Evolutionary conservation across 1,284 basidiomycete species (phyloP).

Genomic region (Trametes hirsuta): DNA sequence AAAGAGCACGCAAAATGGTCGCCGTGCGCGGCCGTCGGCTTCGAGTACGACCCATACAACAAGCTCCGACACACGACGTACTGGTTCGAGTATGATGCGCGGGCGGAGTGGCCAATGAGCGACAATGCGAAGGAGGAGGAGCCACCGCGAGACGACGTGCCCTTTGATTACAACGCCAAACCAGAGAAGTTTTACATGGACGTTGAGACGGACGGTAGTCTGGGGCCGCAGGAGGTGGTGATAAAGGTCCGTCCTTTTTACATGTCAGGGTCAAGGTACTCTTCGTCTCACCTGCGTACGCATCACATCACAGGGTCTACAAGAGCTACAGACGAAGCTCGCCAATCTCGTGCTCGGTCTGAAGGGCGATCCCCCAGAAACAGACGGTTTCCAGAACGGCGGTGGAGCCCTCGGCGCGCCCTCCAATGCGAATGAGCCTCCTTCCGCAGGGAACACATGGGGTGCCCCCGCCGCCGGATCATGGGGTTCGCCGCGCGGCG

Average conservation of each 20-base stretch:
- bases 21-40: constrained; percentile 92
- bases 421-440: constrained; percentile 27
- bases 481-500: constrained; percentile 21
- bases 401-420: constrained; percentile 14
- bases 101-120: constrained; percentile 83
- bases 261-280: not conserved
- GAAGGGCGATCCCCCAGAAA: constrained; percentile 60
- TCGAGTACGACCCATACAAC: constrained; percentile 99
- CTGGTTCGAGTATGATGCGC: constrained; percentile 89
- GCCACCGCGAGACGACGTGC: constrained; percentile 74
- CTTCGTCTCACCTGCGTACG: not conserved
- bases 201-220: constrained; percentile 89
- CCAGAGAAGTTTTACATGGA: constrained; percentile 90
- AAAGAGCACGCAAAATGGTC: constrained; percentile 99
- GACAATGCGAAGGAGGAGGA: constrained; percentile 85
- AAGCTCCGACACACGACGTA: constrained; percentile 94
- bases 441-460: constrained; percentile 22
- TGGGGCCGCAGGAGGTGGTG: constrained; percentile 88
- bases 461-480: constrained; percentile 22
- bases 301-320: constrained; percentile 61
- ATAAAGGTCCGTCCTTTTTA: constrained; percentile 60
- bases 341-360: constrained; percentile 79
- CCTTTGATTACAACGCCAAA: constrained; percentile 87
- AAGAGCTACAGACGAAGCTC: constrained; percentile 81
- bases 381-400: constrained; percentile 40